Evolutionary conservation across 2,329 filamentous ascomycete species (phyloP), one percentile per base, ranked within the genome.

Genomic region (Boeremia exigua): DNA sequence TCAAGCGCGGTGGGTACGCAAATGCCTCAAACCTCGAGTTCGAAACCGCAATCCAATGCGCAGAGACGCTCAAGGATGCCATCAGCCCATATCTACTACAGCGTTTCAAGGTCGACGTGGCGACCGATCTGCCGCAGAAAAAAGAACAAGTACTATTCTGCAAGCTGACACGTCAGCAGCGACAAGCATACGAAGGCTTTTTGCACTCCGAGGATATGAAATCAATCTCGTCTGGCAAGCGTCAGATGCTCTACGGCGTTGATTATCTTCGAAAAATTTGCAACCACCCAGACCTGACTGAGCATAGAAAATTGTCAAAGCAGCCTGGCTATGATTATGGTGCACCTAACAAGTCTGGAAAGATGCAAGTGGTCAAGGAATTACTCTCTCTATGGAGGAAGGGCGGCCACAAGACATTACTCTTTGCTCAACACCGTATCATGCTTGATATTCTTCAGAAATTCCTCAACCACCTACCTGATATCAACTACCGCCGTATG

Each of bases 61-160:
- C 96, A 9, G 91, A 96, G 70, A 95, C 92, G 0, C 78, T 99
- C 38, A 97, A 97, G 69, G 92, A 96, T 63, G 88, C 92, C 0
- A 96, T 99, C 65, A 93, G 90, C 65, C 92, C 94, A 2, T 99
- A 97, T 70, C 82, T 99, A 5, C 82, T 99, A 3, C 94, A 98
- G 70, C 87, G 95, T 8, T 86, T 96, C 72, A 99, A 99, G 76
- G 86, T 90, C 2, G 95, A 99, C 73, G 95, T 99, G 12, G 94
- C 95, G 4, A 86, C 93, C 7, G 94, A 98, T 73, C 80, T 99
- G 11, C 95, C 95, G 0, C 91, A 96, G 75, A 99, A 99, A 81
- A 96, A 88, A 46, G 95, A 99, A 72, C 91, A 96, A 65, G 95
- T 99, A 0, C 81, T 99, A 3, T 98, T 99, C 74, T 98, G 95